phyloP scores from a whole-genome alignment of 2,329 filamentous ascomycete genomes.

The Neospermospora avenae region DNA sequence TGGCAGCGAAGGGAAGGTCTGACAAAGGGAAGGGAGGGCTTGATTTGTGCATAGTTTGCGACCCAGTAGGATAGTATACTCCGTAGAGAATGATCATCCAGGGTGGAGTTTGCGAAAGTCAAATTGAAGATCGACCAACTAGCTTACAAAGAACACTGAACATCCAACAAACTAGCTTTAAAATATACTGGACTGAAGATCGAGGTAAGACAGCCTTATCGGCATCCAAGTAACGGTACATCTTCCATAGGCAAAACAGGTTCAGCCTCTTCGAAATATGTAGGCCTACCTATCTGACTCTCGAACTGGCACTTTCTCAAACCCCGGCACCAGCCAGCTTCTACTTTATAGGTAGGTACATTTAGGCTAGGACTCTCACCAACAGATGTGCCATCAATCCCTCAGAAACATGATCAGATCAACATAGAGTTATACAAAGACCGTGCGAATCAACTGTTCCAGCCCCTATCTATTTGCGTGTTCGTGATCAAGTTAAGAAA shows the following conservation, averaged over 20 bases:
- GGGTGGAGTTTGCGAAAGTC: neutral
- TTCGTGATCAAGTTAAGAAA: conserved; percentile 1
- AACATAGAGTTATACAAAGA: neutral
- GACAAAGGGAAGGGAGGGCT: neutral
- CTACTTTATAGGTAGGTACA: neutral
- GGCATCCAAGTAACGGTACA: too few relatives aligned
- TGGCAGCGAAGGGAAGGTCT: too few relatives aligned
- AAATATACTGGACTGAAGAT: too few relatives aligned
- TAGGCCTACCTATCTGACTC: too few relatives aligned
- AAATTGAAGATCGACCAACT: too few relatives aligned
- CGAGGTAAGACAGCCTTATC: too few relatives aligned
- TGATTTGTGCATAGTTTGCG: neutral
- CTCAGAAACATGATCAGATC: neutral
- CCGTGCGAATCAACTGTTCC: neutral
- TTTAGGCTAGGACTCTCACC: neutral
- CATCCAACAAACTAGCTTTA: too few relatives aligned
- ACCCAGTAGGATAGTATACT: neutral
- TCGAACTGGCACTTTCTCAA: too few relatives aligned
- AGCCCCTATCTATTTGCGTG: neutral
- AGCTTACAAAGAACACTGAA: too few relatives aligned
- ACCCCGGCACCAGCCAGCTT: too few relatives aligned
- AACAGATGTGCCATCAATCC: neutral
- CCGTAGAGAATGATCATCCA: neutral
- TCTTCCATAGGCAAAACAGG: too few relatives aligned
- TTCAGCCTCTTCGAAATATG: too few relatives aligned